Conservation (phyloP, 768 basidiomycete species). For the Cystofilobasidium bisporidii region DNA sequence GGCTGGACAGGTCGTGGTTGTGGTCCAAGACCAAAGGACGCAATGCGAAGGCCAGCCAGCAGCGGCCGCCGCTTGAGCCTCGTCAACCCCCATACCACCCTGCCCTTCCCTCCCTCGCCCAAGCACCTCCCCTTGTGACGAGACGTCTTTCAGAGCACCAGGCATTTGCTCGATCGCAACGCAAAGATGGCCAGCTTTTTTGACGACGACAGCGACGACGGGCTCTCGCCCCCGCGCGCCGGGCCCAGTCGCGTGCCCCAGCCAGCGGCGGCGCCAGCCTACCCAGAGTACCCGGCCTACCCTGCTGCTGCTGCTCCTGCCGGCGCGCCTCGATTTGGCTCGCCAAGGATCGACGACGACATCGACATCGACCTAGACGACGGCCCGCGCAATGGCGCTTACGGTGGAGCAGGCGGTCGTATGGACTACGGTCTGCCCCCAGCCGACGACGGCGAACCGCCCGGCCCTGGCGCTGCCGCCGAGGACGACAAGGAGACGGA, state of each 20-base stretch:
- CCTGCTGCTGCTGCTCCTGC: slow-evolving; percentile 6
- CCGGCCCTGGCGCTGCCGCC: neutral
- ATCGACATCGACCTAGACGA: neutral
- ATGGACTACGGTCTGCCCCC: neutral
- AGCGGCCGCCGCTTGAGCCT: too few relatives aligned
- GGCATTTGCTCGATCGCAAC: too few relatives aligned
- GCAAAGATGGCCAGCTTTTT: slow-evolving; percentile 24
- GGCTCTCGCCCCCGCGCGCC: neutral
- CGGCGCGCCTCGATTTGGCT: neutral
- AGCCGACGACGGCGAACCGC: slow-evolving; percentile 1
- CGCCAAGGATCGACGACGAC: slow-evolving; percentile 4
- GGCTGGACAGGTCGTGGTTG: too few relatives aligned
- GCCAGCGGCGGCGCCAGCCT: neutral
- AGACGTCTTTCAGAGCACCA: too few relatives aligned
- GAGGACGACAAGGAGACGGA: slow-evolving; percentile 12
- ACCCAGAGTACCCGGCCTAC: neutral
- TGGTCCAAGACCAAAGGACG: too few relatives aligned
- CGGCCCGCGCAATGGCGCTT: neutral
- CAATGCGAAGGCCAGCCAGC: too few relatives aligned
- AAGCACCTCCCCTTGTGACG: too few relatives aligned
- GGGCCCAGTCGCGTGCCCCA: neutral
- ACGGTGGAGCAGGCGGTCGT: neutral
- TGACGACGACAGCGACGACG: slow-evolving; percentile 17
- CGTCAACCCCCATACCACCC: too few relatives aligned
- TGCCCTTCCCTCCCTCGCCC: too few relatives aligned